phyloP scores from a whole-genome alignment of 441 rosid species.

The Capsella rubella region DNA sequence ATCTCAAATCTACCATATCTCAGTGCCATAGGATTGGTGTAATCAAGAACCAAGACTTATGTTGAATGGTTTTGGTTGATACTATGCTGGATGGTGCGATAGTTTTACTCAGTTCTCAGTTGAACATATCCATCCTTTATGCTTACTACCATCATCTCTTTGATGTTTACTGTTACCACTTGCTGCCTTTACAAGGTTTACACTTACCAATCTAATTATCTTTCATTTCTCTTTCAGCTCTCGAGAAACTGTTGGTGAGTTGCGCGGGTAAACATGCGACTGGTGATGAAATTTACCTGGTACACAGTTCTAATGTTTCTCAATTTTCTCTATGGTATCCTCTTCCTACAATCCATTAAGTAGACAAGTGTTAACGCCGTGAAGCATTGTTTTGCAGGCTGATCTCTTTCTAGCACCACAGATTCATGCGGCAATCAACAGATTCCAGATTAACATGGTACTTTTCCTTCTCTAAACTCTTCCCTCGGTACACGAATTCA shows the following conservation, averaged over 20 bases:
- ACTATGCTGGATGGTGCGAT: background rate
- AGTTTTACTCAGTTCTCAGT: slow-evolving; percentile 19
- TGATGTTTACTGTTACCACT: background rate
- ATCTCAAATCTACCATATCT: background rate
- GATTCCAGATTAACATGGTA: slow-evolving; percentile 81
- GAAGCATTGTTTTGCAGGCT: slow-evolving; percentile 59
- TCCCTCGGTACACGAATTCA: background rate
- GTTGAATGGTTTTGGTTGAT: background rate
- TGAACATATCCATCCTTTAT: background rate
- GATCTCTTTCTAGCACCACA: slow-evolving; percentile 85
- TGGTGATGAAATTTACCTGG: slow-evolving; percentile 78
- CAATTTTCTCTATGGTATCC: background rate
- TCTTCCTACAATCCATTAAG: background rate
- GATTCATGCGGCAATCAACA: slow-evolving; percentile 53
- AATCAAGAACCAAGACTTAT: background rate
- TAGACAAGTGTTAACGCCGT: slow-evolving; percentile 6
- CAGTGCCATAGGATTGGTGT: background rate
- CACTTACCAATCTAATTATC: background rate
- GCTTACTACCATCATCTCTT: background rate
- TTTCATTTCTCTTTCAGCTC: slow-evolving; percentile 54
- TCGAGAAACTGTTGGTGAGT: slow-evolving; percentile 70
- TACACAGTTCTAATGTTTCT: slow-evolving; percentile 36
- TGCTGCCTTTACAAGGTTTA: background rate
- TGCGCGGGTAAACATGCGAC: slow-evolving; percentile 75
- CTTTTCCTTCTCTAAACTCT: slow-evolving; percentile 4